Percentiles rank a stretch among this genome's conserved stretches.
These are phyloP conservation scores for Aspergillus hiratsukae DNA, from an alignment of 2,329 filamentous ascomycete species.

Conservation along the genomic window DNA sequence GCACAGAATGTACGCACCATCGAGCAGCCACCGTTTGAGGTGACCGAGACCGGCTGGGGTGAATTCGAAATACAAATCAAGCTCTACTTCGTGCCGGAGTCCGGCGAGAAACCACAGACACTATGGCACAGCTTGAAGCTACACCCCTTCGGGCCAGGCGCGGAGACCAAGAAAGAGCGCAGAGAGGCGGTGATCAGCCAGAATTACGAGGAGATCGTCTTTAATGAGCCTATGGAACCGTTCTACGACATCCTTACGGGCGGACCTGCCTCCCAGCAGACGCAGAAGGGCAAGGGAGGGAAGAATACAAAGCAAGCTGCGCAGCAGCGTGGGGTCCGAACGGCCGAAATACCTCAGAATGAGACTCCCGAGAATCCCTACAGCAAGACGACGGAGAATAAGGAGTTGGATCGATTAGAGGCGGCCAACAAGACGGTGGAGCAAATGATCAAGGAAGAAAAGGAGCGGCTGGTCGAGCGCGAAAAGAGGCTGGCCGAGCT, in stretches of 20 bases:
- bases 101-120: slow-evolving; percentile 91
- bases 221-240: slow-evolving; percentile 92
- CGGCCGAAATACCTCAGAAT: slow-evolving; percentile 68
- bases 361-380: slow-evolving; percentile 68
- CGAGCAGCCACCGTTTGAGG: slow-evolving; percentile 75
- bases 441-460: slow-evolving; percentile 60
- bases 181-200: slow-evolving; percentile 66
- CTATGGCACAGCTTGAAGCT: slow-evolving; percentile 88
- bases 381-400: slow-evolving; percentile 65
- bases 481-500: slow-evolving; percentile 57
- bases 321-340: slow-evolving; percentile 55
- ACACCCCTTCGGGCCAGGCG: slow-evolving; percentile 78
- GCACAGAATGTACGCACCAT: slow-evolving; percentile 82
- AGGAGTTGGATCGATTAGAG: slow-evolving; percentile 61
- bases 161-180: slow-evolving; percentile 67
- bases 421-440: slow-evolving; percentile 57
- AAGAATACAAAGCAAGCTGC: slow-evolving; percentile 48
- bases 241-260: slow-evolving; percentile 84
- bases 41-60: slow-evolving; percentile 93
- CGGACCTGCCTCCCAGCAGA: slow-evolving; percentile 50
- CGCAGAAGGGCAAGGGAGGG: slow-evolving; percentile 55
- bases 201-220: slow-evolving; percentile 89
- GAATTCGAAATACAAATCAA: slow-evolving; percentile 97
- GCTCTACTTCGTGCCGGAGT: slow-evolving; percentile 84
- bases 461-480: slow-evolving; percentile 56